phyloP scores from a whole-genome alignment of 129 eudicot species.

The Flaveria sonorensis region DNA sequence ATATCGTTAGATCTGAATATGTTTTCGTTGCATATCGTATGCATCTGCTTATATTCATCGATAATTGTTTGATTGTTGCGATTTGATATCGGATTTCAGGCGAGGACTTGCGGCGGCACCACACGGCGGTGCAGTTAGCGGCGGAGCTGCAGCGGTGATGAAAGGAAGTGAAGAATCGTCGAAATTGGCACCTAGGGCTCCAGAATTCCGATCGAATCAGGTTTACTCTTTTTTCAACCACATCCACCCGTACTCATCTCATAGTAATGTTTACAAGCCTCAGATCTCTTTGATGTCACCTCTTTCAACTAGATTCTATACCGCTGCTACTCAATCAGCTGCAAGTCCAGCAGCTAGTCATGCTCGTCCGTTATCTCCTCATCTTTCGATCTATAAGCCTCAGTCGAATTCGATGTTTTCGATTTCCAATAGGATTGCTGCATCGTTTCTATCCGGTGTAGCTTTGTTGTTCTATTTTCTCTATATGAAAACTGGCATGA shows the following conservation, averaged over 20 bases:
- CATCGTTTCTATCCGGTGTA: constrained; percentile 22
- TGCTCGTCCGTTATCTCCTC: constrained; percentile 42
- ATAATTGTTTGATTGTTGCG: not conserved
- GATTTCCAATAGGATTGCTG: constrained; percentile 31
- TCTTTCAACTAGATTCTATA: constrained; percentile 28
- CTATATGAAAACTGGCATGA: constrained; percentile 40
- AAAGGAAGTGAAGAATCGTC: constrained; percentile 43
- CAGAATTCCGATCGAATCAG: constrained; percentile 46
- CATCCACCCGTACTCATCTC: constrained; percentile 24
- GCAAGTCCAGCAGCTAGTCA: constrained; percentile 32
- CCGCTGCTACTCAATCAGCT: constrained; percentile 26
- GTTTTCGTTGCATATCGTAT: not conserved
- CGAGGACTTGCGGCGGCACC: constrained; percentile 72
- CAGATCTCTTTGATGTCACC: constrained; percentile 34
- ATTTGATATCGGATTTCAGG: constrained; percentile 34
- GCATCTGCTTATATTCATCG: not conserved
- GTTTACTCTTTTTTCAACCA: constrained; percentile 31
- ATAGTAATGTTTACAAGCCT: constrained; percentile 28
- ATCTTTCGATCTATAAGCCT: constrained; percentile 40
- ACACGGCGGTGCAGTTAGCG: constrained; percentile 43
- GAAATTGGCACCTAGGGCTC: constrained; percentile 47
- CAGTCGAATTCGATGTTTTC: constrained; percentile 40
- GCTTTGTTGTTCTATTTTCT: constrained; percentile 26
- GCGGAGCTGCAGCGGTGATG: constrained; percentile 41
- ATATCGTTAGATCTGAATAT: not conserved